Conservation (phyloP, 2,329 filamentous ascomycete species). For the Beauveria brongniartii region DNA sequence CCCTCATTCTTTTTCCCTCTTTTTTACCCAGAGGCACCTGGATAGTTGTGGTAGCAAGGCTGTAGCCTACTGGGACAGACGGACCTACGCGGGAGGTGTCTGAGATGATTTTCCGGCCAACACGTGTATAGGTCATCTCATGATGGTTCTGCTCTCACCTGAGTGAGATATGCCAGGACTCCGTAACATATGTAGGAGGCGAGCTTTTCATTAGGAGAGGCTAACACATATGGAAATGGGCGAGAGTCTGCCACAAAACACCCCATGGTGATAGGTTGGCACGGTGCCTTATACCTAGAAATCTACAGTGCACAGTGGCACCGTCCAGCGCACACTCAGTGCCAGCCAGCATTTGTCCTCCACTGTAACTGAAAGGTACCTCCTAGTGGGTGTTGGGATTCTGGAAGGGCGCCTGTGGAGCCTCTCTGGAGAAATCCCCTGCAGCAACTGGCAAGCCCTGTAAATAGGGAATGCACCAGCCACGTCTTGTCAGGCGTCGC, state of each 20-base stretch:
- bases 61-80: no score
- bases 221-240: no score
- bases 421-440: background rate
- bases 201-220: no score
- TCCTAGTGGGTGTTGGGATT: background rate
- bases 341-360: background rate
- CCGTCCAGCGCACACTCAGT: background rate
- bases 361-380: background rate
- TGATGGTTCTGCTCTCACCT: no score
- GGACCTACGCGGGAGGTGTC: no score
- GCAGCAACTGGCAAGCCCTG: background rate
- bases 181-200: no score
- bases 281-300: no score
- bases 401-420: background rate
- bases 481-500: no score
- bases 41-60: background rate
- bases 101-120: no score
- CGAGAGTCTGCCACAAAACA: no score
- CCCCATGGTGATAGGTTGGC: no score
- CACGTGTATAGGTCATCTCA: background rate
- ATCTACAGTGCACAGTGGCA: background rate
- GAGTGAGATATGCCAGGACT: no score
- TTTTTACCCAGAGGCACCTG: background rate
- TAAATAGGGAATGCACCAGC: background rate
- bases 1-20: background rate